These are phyloP conservation scores for Tuber microsphaerosporum DNA, from an alignment of 495 filamentous ascomycete genomes.

Conservation along the genomic window DNA sequence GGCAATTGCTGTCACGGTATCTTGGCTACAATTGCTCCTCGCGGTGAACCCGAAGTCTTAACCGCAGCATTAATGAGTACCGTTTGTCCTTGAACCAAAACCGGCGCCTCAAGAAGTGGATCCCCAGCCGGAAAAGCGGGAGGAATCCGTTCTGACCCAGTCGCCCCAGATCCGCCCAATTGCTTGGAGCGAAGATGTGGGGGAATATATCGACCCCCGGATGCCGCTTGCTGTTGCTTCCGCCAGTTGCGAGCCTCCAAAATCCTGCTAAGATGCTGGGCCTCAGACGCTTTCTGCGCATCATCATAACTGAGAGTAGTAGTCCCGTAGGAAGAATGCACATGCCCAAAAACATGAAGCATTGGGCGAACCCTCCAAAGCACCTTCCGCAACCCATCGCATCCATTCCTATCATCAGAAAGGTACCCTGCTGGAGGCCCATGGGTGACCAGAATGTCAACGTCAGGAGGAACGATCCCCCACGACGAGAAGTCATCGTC, in stretches of 20 bases:
- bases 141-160: background rate
- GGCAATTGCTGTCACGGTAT: background rate
- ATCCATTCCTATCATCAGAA: constrained; percentile 61
- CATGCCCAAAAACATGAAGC: constrained; percentile 83
- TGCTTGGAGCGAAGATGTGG: background rate
- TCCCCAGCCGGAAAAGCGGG: background rate
- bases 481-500: constrained; percentile 43
- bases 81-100: background rate
- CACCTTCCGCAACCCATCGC: constrained; percentile 63
- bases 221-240: background rate
- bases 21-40: background rate
- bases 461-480: constrained; percentile 58
- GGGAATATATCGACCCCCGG: background rate
- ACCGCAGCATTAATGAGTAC: background rate
- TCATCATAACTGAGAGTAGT: constrained; percentile 55
- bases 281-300: constrained; percentile 12
- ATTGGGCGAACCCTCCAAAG: constrained; percentile 69
- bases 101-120: background rate
- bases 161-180: background rate
- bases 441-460: constrained; percentile 82
- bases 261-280: background rate
- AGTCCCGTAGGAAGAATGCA: constrained; percentile 61
- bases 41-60: background rate
- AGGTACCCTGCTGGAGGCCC: constrained; percentile 66
- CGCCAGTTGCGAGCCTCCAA: background rate